phyloP scores from a whole-genome alignment of 345 rosid genomes.

The Clarkia xantiana region DNA sequence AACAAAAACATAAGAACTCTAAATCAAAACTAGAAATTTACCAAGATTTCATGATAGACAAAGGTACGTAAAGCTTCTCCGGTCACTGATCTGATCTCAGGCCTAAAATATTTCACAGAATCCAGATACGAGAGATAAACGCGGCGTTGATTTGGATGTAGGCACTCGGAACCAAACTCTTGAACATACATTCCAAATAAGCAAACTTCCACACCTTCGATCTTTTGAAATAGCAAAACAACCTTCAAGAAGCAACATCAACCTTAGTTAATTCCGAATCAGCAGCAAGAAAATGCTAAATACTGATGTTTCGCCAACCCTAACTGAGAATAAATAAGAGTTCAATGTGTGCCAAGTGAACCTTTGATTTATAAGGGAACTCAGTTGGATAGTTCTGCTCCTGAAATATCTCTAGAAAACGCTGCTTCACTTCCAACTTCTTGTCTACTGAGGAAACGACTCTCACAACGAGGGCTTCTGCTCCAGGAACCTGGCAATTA shows the following conservation, averaged over 20 bases:
- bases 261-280: background rate
- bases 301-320: background rate
- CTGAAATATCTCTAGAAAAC: slow-evolving; percentile 84
- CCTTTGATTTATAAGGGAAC: slow-evolving; percentile 95
- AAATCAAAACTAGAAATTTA: slow-evolving; percentile 14
- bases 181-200: slow-evolving; percentile 98
- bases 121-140: slow-evolving; percentile 96
- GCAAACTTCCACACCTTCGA: slow-evolving; percentile 99
- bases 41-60: slow-evolving; percentile 98
- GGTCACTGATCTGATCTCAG: slow-evolving; percentile 70
- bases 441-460: slow-evolving; percentile 99
- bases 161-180: slow-evolving; percentile 94
- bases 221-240: slow-evolving; percentile 86
- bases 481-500: slow-evolving; percentile 66
- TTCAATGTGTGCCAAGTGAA: slow-evolving; percentile 5
- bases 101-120: slow-evolving; percentile 96
- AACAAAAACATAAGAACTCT: too few relatives aligned
- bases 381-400: slow-evolving; percentile 84
- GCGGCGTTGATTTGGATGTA: slow-evolving; percentile 91
- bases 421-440: slow-evolving; percentile 90
- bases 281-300: background rate
- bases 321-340: background rate
- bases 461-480: slow-evolving; percentile 86
- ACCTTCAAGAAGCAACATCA: slow-evolving; percentile 41
- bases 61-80: slow-evolving; percentile 98